Base-by-base conservation (phyloP, 2,329 filamentous ascomycete species). In the Microdochium trichocladiopsis region DNA sequence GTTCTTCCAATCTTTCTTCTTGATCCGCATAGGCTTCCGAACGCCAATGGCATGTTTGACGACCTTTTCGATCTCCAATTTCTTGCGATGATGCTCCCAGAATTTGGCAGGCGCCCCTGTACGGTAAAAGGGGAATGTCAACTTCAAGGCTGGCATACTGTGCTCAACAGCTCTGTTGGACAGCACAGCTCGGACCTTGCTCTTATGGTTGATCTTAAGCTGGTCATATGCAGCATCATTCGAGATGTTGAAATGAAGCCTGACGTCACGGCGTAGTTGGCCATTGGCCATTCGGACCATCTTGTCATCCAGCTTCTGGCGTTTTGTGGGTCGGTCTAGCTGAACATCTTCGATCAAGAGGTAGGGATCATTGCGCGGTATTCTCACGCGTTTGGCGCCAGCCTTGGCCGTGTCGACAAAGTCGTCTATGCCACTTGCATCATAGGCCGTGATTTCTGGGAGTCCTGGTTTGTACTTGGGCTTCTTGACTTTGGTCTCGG, bases 171-270 rank as follows among this genome's bases (percentile, higher is more conserved):
- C 85, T 56, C 96, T 83, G 63, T 92, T 93, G 47, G 91, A 90
- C 55, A 99, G 82, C 1, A 90, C 95, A 50, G 91, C 94, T 59
- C 94, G 85, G 55, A 99, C 89, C 70, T 96, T 97, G 77, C 90
- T 91, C 71, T 95, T 90, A 64, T 95, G 92, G 64, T 96, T 97
- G 69, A 96, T 91, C 70, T 97, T 97, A 47, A 99, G 80, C 55
- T 91, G 83, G 64, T 97, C 92, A 67, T 99, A 99, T 2, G 92
- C 92, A 54, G 94, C 88, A 63, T 99, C 94, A 57, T 97, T 97
- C 25, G 92, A 96, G 53, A 95, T 88, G 65, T 97, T 97, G 77
- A 96, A 99, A 43, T 93, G 86, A 59, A 87, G 82, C 36, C 82
- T 82, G 33, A 96, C 79, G 52, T 89, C 84, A 51, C 86, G 87